A percentile compares a stretch with the other conserved stretches of the same genome.
These are phyloP conservation scores for Venturia asperata DNA, from an alignment of 2,329 filamentous ascomycete species.

Conservation along the genomic window DNA sequence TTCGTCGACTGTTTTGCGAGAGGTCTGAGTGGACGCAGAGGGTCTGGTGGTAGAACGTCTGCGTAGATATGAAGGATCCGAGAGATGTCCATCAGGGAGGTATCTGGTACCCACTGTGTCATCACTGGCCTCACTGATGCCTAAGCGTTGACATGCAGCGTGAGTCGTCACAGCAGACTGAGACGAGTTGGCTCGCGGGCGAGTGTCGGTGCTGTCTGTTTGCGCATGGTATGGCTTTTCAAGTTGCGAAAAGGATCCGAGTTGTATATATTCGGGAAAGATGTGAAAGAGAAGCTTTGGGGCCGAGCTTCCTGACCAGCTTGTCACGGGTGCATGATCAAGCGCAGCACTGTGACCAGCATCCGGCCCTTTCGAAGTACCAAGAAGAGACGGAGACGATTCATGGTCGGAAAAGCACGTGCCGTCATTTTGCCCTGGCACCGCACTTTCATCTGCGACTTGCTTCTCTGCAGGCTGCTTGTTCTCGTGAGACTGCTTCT, in stretches of 20 bases:
- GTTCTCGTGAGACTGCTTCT: neutral
- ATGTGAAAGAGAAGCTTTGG: slow-evolving; percentile 7
- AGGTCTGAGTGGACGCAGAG: neutral
- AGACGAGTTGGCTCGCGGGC: neutral
- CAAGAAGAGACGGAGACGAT: neutral
- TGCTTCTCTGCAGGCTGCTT: neutral
- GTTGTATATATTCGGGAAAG: slow-evolving; percentile 9
- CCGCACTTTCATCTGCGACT: neutral
- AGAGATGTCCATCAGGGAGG: neutral
- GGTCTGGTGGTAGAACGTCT: neutral
- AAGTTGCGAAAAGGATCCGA: neutral
- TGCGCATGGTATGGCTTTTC: neutral
- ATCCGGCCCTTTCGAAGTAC: neutral
- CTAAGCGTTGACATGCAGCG: neutral
- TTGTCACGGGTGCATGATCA: neutral
- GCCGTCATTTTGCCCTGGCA: neutral
- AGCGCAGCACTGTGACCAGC: neutral
- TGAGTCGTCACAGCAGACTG: neutral
- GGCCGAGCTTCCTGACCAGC: neutral
- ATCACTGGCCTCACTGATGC: neutral
- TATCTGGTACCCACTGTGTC: slow-evolving; percentile 1
- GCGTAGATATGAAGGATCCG: neutral
- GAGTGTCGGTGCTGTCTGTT: neutral
- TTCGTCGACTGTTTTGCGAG: neutral
- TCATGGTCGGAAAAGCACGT: neutral